Conservation (phyloP, 2,329 filamentous ascomycete species). For the Arthrobotrys sinensis region DNA sequence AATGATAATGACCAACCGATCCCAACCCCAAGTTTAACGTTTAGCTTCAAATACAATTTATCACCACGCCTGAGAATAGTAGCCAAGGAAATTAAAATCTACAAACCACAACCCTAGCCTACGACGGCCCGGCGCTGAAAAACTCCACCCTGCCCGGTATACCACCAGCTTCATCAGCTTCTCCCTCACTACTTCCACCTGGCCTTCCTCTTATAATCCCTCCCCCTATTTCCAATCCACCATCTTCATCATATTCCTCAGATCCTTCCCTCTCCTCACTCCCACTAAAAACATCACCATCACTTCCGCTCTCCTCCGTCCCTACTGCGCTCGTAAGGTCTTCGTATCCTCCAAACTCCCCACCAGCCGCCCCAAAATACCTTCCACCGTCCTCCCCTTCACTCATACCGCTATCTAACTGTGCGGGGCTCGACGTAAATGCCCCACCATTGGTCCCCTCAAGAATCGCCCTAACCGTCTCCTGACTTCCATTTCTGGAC, state of each 20-base stretch:
- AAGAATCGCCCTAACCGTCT: constrained; percentile 38
- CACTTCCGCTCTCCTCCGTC: constrained; percentile 54
- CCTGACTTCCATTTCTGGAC: constrained; percentile 51
- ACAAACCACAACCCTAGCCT: not conserved
- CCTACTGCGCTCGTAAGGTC: constrained; percentile 51
- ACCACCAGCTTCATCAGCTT: constrained; percentile 35
- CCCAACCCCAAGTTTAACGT: constrained; percentile 3
- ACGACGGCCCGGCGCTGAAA: constrained; percentile 43
- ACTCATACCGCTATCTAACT: constrained; percentile 35
- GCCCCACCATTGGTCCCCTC: not conserved
- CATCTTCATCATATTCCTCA: constrained; percentile 34
- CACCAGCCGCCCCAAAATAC: constrained; percentile 54
- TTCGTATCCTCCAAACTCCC: constrained; percentile 50
- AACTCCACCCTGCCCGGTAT: constrained; percentile 48
- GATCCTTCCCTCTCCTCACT: constrained; percentile 34
- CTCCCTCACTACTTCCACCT: not conserved
- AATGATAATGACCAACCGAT: constrained; percentile 26
- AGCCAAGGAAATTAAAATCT: constrained; percentile 3
- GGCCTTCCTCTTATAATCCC: constrained; percentile 10
- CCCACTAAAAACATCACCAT: constrained; percentile 54
- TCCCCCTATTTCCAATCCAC: constrained; percentile 48
- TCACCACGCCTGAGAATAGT: constrained; percentile 15
- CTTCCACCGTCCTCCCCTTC: constrained; percentile 31
- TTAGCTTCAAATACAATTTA: constrained; percentile 24
- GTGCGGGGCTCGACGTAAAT: constrained; percentile 38